These are phyloP conservation scores for Hansenula lynferdii DNA, from an alignment of 1,139 yeast species.

Conservation along the genomic window DNA sequence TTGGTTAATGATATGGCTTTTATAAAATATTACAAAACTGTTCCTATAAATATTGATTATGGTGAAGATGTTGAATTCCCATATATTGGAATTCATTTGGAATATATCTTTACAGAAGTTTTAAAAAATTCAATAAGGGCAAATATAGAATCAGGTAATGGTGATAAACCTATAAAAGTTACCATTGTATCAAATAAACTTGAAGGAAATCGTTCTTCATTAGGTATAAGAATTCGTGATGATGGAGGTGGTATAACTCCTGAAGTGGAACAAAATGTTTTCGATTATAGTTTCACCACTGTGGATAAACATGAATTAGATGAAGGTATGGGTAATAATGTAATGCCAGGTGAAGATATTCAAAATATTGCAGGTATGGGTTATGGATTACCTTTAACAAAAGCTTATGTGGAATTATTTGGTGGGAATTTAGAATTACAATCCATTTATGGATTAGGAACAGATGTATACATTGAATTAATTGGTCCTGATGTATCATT, in stretches of 20 bases:
- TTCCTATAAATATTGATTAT: constrained; percentile 52
- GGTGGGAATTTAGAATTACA: constrained; percentile 78
- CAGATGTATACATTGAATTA: constrained; percentile 60
- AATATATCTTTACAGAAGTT: constrained; percentile 82
- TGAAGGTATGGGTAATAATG: constrained; percentile 37
- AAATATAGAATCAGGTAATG: constrained; percentile 60
- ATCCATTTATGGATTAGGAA: constrained; percentile 82
- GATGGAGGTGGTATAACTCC: constrained; percentile 86
- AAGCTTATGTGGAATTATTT: constrained; percentile 64
- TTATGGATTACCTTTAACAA: constrained; percentile 85
- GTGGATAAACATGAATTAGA: constrained; percentile 31
- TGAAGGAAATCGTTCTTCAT: constrained; percentile 21
- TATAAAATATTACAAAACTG: constrained; percentile 74
- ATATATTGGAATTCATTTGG: constrained; percentile 81
- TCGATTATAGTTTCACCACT: constrained; percentile 84
- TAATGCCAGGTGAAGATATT: constrained; percentile 70
- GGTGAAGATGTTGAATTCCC: constrained; percentile 54
- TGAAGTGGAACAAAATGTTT: constrained; percentile 56
- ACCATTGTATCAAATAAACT: constrained; percentile 48
- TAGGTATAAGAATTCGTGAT: constrained; percentile 75
- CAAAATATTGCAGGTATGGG: constrained; percentile 94
- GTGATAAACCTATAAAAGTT: constrained; percentile 57
- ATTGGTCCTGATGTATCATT: constrained; percentile 32
- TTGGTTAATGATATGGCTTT: constrained; percentile 79
- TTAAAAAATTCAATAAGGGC: constrained; percentile 85